Percentiles rank a stretch among this genome's conserved stretches.
These are phyloP conservation scores for Aquilaria yunnanensis DNA, from an alignment of 345 rosid genomes.

Conservation along the genomic window DNA sequence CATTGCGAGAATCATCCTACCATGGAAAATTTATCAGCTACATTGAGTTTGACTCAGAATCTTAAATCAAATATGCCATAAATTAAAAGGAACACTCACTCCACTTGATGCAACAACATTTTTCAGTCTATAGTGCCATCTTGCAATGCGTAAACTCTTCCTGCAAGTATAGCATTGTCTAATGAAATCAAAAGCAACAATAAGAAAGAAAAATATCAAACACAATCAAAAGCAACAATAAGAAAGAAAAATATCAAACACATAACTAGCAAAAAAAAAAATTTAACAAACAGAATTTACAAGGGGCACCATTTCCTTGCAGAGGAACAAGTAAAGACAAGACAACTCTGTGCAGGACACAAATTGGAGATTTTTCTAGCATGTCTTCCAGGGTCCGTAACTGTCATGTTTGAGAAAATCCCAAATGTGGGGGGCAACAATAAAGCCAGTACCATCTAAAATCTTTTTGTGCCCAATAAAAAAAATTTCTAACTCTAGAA, in stretches of 20 bases:
- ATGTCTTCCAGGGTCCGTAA: conserved; percentile 6
- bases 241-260: not conserved
- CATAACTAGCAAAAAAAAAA: not conserved
- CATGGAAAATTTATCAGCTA: not conserved
- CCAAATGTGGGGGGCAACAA: conserved; percentile 9
- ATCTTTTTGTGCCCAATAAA: conserved; percentile 8
- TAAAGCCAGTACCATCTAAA: conserved; percentile 10
- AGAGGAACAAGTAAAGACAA: conserved; percentile 11
- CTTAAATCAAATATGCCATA: not conserved
- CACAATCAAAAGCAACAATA: not conserved
- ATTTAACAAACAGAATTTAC: not conserved
- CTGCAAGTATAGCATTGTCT: conserved; percentile 19
- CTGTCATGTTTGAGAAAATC: conserved; percentile 7
- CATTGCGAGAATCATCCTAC: conserved; percentile 23
- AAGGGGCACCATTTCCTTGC: conserved; percentile 19
- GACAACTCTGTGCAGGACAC: conserved; percentile 5
- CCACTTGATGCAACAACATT: conserved; percentile 17
- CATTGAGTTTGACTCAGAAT: too few relatives aligned
- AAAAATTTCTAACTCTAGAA: not conserved
- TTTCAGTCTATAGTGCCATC: conserved; percentile 15
- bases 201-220: not conserved
- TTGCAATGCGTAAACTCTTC: conserved; percentile 10
- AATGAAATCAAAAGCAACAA: not conserved
- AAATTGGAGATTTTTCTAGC: conserved; percentile 6
- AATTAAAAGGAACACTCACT: conserved; percentile 15